These are phyloP conservation scores for Orbilia blumenaviensis DNA, from an alignment of 2,329 filamentous ascomycete genomes.

Conservation along the genomic window DNA sequence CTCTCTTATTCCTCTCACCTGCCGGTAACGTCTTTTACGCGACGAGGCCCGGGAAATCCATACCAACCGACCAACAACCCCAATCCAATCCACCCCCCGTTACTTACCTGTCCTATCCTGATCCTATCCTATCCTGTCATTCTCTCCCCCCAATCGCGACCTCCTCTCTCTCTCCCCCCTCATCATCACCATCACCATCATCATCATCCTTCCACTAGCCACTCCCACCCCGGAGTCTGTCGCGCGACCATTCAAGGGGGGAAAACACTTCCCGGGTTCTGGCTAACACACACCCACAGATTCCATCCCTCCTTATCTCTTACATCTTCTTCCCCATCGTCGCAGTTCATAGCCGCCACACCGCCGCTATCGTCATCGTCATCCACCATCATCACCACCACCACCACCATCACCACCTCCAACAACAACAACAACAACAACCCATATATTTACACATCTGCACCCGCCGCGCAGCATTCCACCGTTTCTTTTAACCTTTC, in stretches of 20 bases:
- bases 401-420: not conserved
- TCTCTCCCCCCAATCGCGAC: not conserved
- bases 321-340: not conserved
- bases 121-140: not conserved
- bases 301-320: not conserved
- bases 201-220: too few relatives aligned
- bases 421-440: too few relatives aligned
- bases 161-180: not conserved
- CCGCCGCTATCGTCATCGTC: not conserved
- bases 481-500: too few relatives aligned
- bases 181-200: not conserved
- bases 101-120: too few relatives aligned
- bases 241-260: slow-evolving; percentile 26
- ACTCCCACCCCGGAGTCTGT: slow-evolving; percentile 3
- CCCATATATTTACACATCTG: slow-evolving; percentile 11
- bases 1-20: too few relatives aligned
- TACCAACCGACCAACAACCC: too few relatives aligned
- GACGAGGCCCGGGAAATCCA: too few relatives aligned
- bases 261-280: not conserved
- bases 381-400: not conserved
- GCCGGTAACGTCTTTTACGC: too few relatives aligned
- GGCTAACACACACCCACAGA: too few relatives aligned
- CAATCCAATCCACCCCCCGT: too few relatives aligned
- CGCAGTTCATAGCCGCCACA: too few relatives aligned
- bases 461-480: too few relatives aligned